Percentiles rank a stretch among this genome's conserved stretches.
Evolutionary conservation across 2,329 filamentous ascomycete species (phyloP).

Genomic region (Colletotrichum sp.): DNA sequence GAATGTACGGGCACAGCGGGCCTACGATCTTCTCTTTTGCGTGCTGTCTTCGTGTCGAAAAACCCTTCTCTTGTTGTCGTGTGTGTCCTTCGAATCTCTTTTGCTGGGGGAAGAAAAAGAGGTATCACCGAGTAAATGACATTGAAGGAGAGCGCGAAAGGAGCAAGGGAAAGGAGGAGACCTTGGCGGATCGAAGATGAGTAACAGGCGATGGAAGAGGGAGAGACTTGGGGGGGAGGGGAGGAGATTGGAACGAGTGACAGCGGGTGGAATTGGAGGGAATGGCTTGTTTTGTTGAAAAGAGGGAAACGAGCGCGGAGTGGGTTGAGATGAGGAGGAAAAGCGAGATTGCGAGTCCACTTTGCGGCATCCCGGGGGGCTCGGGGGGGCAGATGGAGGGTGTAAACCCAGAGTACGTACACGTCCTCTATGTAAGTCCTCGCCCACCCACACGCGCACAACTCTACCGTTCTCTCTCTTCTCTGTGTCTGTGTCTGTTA

Average conservation of each 20-base stretch:
- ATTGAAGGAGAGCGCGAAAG: constrained; percentile 13
- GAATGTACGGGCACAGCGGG: constrained; percentile 15
- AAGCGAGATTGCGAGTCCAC: constrained; percentile 24
- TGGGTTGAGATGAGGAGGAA: constrained; percentile 27
- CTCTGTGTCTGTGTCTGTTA: background rate
- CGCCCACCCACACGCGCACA: background rate
- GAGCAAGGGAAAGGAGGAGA: constrained; percentile 16
- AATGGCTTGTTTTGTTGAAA: constrained; percentile 46
- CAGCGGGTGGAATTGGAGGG: constrained; percentile 32
- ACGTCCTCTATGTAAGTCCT: background rate
- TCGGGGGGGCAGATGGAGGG: constrained; percentile 7
- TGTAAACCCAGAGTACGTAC: constrained; percentile 7
- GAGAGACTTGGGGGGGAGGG: constrained; percentile 30
- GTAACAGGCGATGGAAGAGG: constrained; percentile 17
- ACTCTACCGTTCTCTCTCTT: background rate
- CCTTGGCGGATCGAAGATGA: constrained; percentile 21
- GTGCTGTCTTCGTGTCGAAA: background rate
- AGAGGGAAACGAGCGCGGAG: constrained; percentile 32
- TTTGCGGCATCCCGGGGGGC: constrained; percentile 19
- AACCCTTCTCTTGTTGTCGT: background rate
- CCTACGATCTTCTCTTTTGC: background rate
- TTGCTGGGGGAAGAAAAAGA: constrained; percentile 9
- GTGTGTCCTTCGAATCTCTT: background rate
- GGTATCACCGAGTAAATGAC: constrained; percentile 17
- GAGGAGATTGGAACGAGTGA: constrained; percentile 45